Base-by-base conservation (phyloP, 495 filamentous ascomycete genomes). In the Parathielavia appendiculata region DNA sequence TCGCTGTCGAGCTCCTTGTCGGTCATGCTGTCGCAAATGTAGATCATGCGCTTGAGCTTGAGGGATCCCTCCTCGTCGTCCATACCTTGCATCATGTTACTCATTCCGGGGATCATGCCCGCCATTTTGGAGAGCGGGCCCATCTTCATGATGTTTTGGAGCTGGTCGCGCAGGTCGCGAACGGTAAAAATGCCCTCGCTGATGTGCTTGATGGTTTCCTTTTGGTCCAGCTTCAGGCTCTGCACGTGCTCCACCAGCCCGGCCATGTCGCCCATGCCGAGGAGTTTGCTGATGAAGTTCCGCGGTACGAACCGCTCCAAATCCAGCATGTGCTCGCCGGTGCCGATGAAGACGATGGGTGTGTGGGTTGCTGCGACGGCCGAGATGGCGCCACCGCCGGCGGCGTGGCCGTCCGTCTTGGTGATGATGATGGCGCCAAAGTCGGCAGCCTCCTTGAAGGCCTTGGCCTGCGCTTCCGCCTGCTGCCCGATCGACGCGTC, bases 131-230 rank as follows among this genome's bases (percentile, higher is more conserved):
- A 91, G 13, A 99, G 74, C 1, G 93, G 93, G 0, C 93, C 93
- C 93, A 99, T 97, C 75, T 99, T 99, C 92, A 97, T 97, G 70
- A 99, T 96, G 56, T 96, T 97, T 40, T 85, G 85, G 32, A 99
- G 83, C 72, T 99, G 95, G 66, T 97, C 93, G 32, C 95, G 84
- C 60, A 99, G 81, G 71, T 99, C 93, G 50, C 93, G 87, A 48
- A 99, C 74, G 0, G 95, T 96, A 75, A 97, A 99, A 60, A 96
- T 91, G 49, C 93, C 93, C 66, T 95, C 92, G 11, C 88, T 85
- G 58, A 99, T 92, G 73, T 99, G 92, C 79, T 97, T 97, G 81
- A 97, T 97, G 13, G 93, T 96, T 62, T 97, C 93, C 74, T 97
- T 96, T 54, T 96, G 91, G 68, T 99, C 92, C 41, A 96, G 83